Percentiles rank a stretch among this genome's conserved stretches.
These are phyloP conservation scores for Polychaeton citri DNA, from an alignment of 2,329 filamentous ascomycete genomes.

Conservation along the genomic window DNA sequence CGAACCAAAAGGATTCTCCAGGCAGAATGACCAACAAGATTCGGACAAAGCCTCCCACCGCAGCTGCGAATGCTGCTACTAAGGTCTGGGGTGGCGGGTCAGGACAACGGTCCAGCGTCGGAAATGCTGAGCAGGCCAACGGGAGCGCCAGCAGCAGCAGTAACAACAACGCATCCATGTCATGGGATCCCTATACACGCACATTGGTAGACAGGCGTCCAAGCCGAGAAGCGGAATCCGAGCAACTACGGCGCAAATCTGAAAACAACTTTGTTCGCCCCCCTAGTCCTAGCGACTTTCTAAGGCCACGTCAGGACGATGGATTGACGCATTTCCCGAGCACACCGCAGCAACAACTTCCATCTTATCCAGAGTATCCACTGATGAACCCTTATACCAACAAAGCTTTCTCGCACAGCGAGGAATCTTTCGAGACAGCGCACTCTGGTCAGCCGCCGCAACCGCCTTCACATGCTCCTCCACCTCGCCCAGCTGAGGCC, in stretches of 20 bases:
- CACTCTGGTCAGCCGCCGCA: conserved; percentile 1
- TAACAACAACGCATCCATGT: conserved; percentile 1
- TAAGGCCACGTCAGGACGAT: conserved; percentile 4
- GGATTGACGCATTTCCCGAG: conserved; percentile 1
- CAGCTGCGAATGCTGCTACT: conserved; percentile 49
- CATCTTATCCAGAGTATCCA: conserved; percentile 20
- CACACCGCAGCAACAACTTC: conserved; percentile 3
- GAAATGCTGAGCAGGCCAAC: conserved; percentile 5
- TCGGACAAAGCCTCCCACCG: conserved; percentile 34
- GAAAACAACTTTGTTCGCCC: conserved; percentile 13
- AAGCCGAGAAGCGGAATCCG: conserved; percentile 1
- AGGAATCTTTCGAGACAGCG: conserved; percentile 14
- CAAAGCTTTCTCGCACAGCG: conserved; percentile 13
- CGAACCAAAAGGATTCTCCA: conserved; percentile 24
- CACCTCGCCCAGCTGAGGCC: background rate
- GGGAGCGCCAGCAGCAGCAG: background rate
- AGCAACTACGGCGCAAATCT: conserved; percentile 10
- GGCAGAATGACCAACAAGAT: conserved; percentile 32
- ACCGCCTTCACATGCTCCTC: conserved; percentile 1
- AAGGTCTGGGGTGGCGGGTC: conserved; percentile 39
- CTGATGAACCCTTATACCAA: conserved; percentile 11
- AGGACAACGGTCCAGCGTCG: conserved; percentile 8
- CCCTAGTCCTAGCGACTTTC: conserved; percentile 19
- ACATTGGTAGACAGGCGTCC: conserved; percentile 14
- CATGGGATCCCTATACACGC: conserved; percentile 23